Conservation (phyloP, 768 basidiomycete species). For the Gautieria morchelliformis region DNA sequence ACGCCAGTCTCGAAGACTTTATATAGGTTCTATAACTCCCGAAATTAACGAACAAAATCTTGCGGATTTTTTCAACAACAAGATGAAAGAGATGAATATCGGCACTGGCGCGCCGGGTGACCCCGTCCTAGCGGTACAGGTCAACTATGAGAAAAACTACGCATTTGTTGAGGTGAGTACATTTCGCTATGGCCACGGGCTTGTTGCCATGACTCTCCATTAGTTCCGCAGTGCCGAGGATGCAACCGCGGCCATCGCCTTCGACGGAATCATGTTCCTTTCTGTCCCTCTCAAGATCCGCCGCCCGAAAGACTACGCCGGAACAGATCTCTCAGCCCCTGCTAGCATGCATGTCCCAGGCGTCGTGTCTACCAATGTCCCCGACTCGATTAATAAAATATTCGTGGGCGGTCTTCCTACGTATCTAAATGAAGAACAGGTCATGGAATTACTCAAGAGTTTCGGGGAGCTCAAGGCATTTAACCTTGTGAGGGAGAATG, state of each 20-base stretch:
- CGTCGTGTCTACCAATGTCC: constrained; percentile 92
- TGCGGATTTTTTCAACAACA: constrained; percentile 88
- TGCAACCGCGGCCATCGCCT: constrained; percentile 92
- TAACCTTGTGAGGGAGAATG: constrained; percentile 94
- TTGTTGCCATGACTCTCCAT: constrained; percentile 8
- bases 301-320: constrained; percentile 94
- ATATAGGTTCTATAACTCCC: constrained; percentile 93
- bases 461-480: constrained; percentile 98
- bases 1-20: constrained; percentile 88
- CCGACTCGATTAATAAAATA: constrained; percentile 95
- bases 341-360: constrained; percentile 77
- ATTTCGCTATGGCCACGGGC: neutral
- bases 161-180: constrained; percentile 88
- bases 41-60: constrained; percentile 91
- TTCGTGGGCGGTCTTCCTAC: constrained; percentile 94
- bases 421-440: constrained; percentile 96
- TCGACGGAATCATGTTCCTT: constrained; percentile 94
- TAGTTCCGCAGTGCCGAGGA: constrained; percentile 97
- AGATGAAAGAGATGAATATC: constrained; percentile 89
- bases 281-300: constrained; percentile 96
- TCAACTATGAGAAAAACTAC: constrained; percentile 98
- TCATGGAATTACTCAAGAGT: constrained; percentile 93
- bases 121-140: constrained; percentile 87
- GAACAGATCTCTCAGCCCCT: constrained; percentile 46
- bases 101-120: constrained; percentile 80